Conservation (phyloP, 73 alveolate genomes). For the Uronychia setigera region DNA sequence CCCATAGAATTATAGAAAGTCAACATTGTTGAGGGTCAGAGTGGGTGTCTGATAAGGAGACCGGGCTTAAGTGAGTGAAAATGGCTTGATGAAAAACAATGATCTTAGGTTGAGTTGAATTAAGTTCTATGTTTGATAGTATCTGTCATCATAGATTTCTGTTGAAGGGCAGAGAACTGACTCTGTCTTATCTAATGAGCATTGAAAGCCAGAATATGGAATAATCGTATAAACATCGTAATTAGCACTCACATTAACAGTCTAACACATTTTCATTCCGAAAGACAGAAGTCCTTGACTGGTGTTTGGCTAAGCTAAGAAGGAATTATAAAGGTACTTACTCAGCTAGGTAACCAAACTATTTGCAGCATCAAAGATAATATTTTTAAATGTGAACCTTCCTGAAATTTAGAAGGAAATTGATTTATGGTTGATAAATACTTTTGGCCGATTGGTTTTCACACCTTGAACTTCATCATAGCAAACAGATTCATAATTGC, state of each 20-base stretch:
- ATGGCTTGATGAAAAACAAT: neutral
- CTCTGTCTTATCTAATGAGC: neutral
- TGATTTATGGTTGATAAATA: neutral
- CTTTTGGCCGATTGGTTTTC: neutral
- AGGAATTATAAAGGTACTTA: neutral
- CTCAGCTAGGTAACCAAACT: neutral
- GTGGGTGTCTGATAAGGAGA: neutral
- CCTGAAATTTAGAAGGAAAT: neutral
- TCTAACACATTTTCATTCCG: neutral
- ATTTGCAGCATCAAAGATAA: neutral
- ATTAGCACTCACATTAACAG: neutral
- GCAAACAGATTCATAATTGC: too few species aligned
- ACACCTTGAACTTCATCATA: neutral
- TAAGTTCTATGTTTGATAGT: neutral
- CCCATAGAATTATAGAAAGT: neutral
- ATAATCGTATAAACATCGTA: neutral
- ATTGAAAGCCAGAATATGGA: neutral
- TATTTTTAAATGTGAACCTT: neutral
- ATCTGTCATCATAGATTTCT: neutral
- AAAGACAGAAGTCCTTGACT: neutral
- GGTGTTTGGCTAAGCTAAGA: neutral
- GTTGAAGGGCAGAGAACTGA: neutral
- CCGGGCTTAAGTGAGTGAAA: too few species aligned
- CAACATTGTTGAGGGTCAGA: neutral
- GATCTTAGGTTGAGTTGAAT: neutral